Percentiles rank a stretch among this genome's conserved stretches.
These are phyloP conservation scores for Zanthoxylum bungeanum DNA, from an alignment of 345 rosid species.

Conservation along the genomic window DNA sequence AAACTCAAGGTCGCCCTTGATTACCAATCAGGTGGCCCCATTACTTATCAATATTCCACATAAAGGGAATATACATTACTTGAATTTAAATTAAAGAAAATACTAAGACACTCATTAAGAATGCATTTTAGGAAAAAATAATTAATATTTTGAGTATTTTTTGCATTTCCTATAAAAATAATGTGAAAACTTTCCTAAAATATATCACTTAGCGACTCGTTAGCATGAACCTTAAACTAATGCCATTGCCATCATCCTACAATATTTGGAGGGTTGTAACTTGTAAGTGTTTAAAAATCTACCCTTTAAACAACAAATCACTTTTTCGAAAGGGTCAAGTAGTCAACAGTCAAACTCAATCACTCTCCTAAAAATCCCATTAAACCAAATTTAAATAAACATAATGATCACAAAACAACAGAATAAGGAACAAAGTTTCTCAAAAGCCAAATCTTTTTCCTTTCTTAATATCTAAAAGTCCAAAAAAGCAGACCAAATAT, in stretches of 20 bases:
- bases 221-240: too few relatives aligned
- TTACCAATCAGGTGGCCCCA: slow-evolving; percentile 8
- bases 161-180: too few relatives aligned
- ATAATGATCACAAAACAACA: neutral
- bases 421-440: too few relatives aligned
- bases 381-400: neutral
- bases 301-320: neutral
- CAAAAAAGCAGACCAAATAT: too few relatives aligned
- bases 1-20: too few relatives aligned
- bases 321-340: neutral
- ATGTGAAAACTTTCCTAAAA: too few relatives aligned
- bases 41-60: neutral
- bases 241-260: neutral
- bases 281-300: neutral
- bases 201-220: too few relatives aligned
- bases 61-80: neutral
- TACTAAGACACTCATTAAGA: too few relatives aligned
- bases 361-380: neutral
- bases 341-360: neutral
- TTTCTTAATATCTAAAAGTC: neutral
- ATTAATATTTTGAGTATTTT: too few relatives aligned
- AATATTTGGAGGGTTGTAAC: neutral
- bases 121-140: too few relatives aligned
- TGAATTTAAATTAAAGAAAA: too few relatives aligned
- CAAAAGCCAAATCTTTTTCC: neutral